A percentile compares a stretch with the other conserved stretches of the same genome.
Evolutionary conservation across 306 rosid genomes (phyloP).

Genomic region (Casuarina equisetifolia): DNA sequence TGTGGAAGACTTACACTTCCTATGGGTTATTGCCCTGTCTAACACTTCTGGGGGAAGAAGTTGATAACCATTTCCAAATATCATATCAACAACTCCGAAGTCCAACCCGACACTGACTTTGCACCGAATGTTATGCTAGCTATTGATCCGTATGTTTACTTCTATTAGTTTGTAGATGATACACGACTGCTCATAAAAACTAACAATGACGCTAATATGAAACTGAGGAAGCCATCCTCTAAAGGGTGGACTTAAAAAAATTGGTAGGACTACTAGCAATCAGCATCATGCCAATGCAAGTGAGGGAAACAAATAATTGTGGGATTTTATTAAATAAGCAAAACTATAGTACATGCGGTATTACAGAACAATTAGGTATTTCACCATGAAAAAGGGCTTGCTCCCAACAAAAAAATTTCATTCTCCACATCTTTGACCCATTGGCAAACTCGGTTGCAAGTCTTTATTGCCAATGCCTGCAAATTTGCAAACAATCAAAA

Average conservation of each 20-base stretch:
- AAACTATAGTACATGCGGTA: constrained; percentile 43
- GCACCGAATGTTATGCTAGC: not conserved
- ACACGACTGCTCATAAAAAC: not conserved
- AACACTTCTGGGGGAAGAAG: not conserved
- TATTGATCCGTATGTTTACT: not conserved
- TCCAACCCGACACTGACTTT: not conserved
- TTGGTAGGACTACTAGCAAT: not conserved
- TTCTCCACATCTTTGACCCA: constrained; percentile 96
- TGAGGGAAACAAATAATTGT: constrained; percentile 18
- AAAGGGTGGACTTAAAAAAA: not conserved
- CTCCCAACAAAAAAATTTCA: constrained; percentile 92
- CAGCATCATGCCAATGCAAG: constrained; percentile 1
- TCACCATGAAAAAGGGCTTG: constrained; percentile 98
- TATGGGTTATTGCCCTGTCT: not conserved
- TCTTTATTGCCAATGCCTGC: constrained; percentile 90
- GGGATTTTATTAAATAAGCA: constrained; percentile 34
- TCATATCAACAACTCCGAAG: not conserved
- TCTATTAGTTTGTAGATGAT: not conserved
- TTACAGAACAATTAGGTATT: constrained; percentile 42
- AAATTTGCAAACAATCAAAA: constrained; percentile 21
- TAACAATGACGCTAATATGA: not conserved
- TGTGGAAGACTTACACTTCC: not conserved
- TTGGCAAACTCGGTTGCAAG: constrained; percentile 93
- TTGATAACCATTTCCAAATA: not conserved
- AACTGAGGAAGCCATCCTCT: not conserved